phyloP scores from a whole-genome alignment of 1,284 basidiomycete genomes.

The Lentinus polychrous region DNA sequence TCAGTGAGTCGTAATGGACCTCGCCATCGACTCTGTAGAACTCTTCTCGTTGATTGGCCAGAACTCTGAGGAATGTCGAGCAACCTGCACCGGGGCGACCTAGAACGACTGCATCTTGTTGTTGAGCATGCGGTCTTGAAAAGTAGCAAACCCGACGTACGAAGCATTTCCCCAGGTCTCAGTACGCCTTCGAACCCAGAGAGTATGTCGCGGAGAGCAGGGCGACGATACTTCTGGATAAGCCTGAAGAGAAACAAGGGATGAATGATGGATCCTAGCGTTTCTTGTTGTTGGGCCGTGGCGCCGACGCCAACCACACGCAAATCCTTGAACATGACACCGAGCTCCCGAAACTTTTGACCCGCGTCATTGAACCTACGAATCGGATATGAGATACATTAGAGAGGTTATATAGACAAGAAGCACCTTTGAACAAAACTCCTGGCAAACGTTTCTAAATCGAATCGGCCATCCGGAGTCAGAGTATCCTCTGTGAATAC shows the following conservation, averaged over 20 bases:
- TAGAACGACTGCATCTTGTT: constrained; percentile 38
- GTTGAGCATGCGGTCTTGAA: not conserved
- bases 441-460: constrained; percentile 38
- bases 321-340: constrained; percentile 43
- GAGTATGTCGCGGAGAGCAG: constrained; percentile 38
- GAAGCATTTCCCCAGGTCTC: constrained; percentile 55
- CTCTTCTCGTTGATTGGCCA: constrained; percentile 62
- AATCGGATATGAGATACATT: too few species aligned
- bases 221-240: constrained; percentile 27
- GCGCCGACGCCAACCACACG: constrained; percentile 43
- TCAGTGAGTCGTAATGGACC: constrained; percentile 61
- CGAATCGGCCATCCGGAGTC: constrained; percentile 30
- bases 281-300: constrained; percentile 32
- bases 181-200: constrained; percentile 43
- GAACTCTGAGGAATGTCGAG: constrained; percentile 63
- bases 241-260: constrained; percentile 23
- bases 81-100: constrained; percentile 68
- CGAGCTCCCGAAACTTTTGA: constrained; percentile 38
- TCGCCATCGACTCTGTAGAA: constrained; percentile 58
- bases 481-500: not conserved
- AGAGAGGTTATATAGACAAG: too few species aligned
- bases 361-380: constrained; percentile 37
- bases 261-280: constrained; percentile 34
- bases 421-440: constrained; percentile 35
- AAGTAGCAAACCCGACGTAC: constrained; percentile 25